Evolutionary conservation across 305 asterid genomes (phyloP).

Genomic region (Rubia peregrina): DNA sequence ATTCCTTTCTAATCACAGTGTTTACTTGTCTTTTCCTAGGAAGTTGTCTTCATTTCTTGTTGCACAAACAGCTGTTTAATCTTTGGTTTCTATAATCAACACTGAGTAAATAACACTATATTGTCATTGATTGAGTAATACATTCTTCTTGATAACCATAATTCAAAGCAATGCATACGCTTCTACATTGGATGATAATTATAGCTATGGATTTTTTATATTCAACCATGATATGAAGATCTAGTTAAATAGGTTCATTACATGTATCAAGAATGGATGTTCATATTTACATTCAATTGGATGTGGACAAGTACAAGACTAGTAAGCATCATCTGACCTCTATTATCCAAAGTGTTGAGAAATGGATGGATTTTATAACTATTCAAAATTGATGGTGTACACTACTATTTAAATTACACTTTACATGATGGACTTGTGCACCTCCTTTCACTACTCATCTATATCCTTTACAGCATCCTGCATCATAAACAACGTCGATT

Average conservation of each 20-base stretch:
- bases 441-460: slow-evolving; percentile 40
- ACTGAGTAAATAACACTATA: too few relatives aligned
- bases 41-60: too few relatives aligned
- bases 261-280: not conserved
- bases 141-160: too few relatives aligned
- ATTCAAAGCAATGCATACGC: too few relatives aligned
- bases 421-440: slow-evolving; percentile 5
- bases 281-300: slow-evolving; percentile 1
- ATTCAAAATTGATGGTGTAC: slow-evolving; percentile 12
- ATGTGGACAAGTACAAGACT: not conserved
- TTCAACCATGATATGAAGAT: too few relatives aligned
- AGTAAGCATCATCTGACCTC: not conserved
- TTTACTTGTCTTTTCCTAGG: too few relatives aligned
- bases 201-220: too few relatives aligned
- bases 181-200: too few relatives aligned
- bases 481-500: slow-evolving; percentile 22
- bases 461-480: slow-evolving; percentile 90
- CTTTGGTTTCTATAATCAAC: too few relatives aligned
- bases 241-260: not conserved
- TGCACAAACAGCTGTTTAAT: too few relatives aligned
- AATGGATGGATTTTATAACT: slow-evolving; percentile 3
- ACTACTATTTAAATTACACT: slow-evolving; percentile 9
- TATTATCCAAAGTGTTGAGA: not conserved
- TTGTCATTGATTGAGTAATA: too few relatives aligned
- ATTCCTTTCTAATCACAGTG: too few relatives aligned